Evolutionary conservation across 495 filamentous ascomycete genomes (phyloP), one percentile per base, ranked within the genome.

Genomic region (Tuber indicum): DNA sequence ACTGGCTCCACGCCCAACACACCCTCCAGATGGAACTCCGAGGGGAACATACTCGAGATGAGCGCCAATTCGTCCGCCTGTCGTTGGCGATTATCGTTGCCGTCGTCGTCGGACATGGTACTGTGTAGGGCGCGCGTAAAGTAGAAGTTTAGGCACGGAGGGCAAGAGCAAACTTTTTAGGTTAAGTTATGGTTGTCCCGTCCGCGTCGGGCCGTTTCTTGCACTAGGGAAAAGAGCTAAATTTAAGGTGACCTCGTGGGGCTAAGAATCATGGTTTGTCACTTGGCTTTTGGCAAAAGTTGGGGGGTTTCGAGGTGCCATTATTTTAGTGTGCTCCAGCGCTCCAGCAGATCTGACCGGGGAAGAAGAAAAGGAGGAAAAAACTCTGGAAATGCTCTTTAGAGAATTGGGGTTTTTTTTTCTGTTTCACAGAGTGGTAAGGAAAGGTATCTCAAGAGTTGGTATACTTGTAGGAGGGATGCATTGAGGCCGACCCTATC

Each of bases 51-150:
- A 14, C 45, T 47, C 45, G 45, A 47, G 16, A 47, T 44, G 19
- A 73, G 49, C 21, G 70, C 23, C n/a, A 46, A 71, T 47, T 49
- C 21, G 49, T 77, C 72, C 32, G 41, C 19, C 45, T 70, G 58
- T 36, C 26, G 14, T 41, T 66, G 49, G 19, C 41, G 71, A 39
- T 69, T 74, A 6, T n/a, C 52, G 12, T 42, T 52, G 47, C 1
- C 47, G 47, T 52, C 47, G 47, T 52, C 47, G 47, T 52, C 47
- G 47, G 47, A 52, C 47, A 52, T 52, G 47, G 3, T 52, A 0
- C 47, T 21, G 21, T 47, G 16, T 3, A 21, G 45, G 0, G 16
- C 32, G 39, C 39, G 39, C 45, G 16, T 17, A 19, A 47, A 19
- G 45, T 5, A 17, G 45, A 6, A 19, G 17, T 46, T 14, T 46